Conservation (phyloP, 2,329 filamentous ascomycete species). For the Aspergillus fijiensis region DNA sequence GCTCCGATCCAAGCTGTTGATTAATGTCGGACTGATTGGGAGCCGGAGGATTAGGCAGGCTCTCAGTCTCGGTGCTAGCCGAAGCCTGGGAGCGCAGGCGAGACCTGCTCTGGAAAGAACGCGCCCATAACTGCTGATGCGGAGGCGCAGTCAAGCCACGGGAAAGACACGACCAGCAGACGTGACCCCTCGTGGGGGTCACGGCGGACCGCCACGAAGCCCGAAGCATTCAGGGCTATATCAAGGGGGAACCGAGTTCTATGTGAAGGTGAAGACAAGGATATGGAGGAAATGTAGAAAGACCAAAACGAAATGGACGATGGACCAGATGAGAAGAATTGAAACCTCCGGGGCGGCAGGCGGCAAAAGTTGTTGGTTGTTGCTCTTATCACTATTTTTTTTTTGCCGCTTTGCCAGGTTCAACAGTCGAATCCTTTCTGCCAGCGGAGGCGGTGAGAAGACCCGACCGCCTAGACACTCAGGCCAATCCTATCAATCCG, state of each 20-base stretch:
- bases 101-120: slow-evolving; percentile 28
- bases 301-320: not conserved
- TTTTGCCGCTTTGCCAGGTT: not conserved
- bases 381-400: not conserved
- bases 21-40: not conserved
- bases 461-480: not conserved
- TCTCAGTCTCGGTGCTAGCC: not conserved
- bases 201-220: slow-evolving; percentile 37
- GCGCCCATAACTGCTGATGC: slow-evolving; percentile 13
- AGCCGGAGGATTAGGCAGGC: not conserved
- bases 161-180: slow-evolving; percentile 38
- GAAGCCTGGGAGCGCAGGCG: slow-evolving; percentile 14
- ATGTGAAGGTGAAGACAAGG: not conserved
- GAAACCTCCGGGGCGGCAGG: too few species aligned
- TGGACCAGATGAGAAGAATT: not conserved
- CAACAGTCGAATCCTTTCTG: not conserved
- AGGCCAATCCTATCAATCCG: not conserved
- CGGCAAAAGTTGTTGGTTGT: not conserved
- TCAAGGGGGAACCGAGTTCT: not conserved
- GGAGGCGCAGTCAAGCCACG: slow-evolving; percentile 23
- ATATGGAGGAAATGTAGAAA: not conserved
- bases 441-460: not conserved
- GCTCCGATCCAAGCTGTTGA: not conserved
- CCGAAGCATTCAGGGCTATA: slow-evolving; percentile 37
- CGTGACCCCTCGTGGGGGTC: slow-evolving; percentile 36